Conservation (phyloP, 352 stramenopile genomes). For the Plasmopara viticola region DNA sequence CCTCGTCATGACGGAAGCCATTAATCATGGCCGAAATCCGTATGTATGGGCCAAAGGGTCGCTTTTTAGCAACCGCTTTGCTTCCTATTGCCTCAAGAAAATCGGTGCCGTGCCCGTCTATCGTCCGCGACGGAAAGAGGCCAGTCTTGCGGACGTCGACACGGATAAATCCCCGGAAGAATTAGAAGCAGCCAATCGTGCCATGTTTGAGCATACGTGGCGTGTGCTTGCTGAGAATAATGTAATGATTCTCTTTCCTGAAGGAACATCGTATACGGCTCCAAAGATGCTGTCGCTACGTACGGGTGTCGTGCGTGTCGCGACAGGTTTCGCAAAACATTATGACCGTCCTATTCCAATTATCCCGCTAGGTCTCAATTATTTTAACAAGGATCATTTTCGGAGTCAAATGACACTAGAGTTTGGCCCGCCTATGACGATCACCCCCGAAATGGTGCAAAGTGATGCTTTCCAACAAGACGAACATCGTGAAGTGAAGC, state of each 20-base stretch:
- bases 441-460: constrained; percentile 43
- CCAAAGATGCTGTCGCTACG: constrained; percentile 73
- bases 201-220: constrained; percentile 78
- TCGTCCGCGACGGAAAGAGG: constrained; percentile 37
- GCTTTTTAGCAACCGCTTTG: constrained; percentile 56
- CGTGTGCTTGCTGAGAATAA: constrained; percentile 46
- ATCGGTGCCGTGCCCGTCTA: constrained; percentile 69
- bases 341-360: constrained; percentile 68
- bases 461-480: constrained; percentile 31
- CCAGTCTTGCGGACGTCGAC: constrained; percentile 53
- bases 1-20: constrained; percentile 68
- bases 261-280: constrained; percentile 75
- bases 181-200: constrained; percentile 48
- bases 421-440: constrained; percentile 53
- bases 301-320: constrained; percentile 66
- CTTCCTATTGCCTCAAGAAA: constrained; percentile 30
- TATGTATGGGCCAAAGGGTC: constrained; percentile 78
- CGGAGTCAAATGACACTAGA: constrained; percentile 65
- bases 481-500: constrained; percentile 47
- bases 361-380: constrained; percentile 64
- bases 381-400: constrained; percentile 83
- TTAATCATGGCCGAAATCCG: constrained; percentile 41
- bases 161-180: constrained; percentile 55
- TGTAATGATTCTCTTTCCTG: constrained; percentile 72
- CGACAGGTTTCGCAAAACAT: constrained; percentile 60